These are phyloP conservation scores for Dipodascus albidus DNA, from an alignment of 805 yeast genomes.

Conservation along the genomic window DNA sequence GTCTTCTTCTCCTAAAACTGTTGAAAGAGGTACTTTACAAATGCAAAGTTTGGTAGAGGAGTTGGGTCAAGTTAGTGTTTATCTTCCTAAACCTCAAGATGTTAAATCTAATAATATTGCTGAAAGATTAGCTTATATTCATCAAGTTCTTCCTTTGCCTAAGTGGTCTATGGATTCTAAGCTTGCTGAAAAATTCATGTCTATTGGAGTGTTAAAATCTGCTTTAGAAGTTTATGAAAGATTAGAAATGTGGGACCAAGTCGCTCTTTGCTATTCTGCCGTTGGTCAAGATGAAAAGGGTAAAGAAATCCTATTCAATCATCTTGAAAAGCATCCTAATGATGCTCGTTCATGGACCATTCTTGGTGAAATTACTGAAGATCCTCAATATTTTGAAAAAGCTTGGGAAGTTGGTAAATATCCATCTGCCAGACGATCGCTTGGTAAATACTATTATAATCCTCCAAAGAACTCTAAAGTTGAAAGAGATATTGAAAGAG, in stretches of 20 bases:
- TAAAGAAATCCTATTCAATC: slow-evolving; percentile 39
- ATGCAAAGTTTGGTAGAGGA: slow-evolving; percentile 89
- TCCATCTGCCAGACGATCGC: slow-evolving; percentile 73
- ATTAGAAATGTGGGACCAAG: slow-evolving; percentile 63
- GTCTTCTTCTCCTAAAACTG: slow-evolving; percentile 67
- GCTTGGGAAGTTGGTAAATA: slow-evolving; percentile 84
- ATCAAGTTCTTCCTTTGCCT: slow-evolving; percentile 66
- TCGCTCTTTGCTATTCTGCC: slow-evolving; percentile 84
- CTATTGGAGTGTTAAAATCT: slow-evolving; percentile 71
- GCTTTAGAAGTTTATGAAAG: slow-evolving; percentile 86
- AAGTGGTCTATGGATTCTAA: slow-evolving; percentile 75
- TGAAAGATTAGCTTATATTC: slow-evolving; percentile 56
- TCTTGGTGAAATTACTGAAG: slow-evolving; percentile 73
- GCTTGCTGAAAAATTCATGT: slow-evolving; percentile 78
- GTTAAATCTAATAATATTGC: slow-evolving; percentile 28
- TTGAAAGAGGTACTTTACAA: slow-evolving; percentile 89
- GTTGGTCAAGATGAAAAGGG: slow-evolving; percentile 67
- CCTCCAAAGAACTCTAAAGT: slow-evolving; percentile 50
- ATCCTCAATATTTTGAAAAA: slow-evolving; percentile 65
- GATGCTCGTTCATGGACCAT: slow-evolving; percentile 80
- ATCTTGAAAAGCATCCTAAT: slow-evolving; percentile 46
- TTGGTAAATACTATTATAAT: slow-evolving; percentile 58
- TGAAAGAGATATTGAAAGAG: slow-evolving; percentile 37
- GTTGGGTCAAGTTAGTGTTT: slow-evolving; percentile 53
- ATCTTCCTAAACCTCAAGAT: slow-evolving; percentile 15